Conservation (phyloP, 2,329 filamentous ascomycete species). For the Diaporthe citri region DNA sequence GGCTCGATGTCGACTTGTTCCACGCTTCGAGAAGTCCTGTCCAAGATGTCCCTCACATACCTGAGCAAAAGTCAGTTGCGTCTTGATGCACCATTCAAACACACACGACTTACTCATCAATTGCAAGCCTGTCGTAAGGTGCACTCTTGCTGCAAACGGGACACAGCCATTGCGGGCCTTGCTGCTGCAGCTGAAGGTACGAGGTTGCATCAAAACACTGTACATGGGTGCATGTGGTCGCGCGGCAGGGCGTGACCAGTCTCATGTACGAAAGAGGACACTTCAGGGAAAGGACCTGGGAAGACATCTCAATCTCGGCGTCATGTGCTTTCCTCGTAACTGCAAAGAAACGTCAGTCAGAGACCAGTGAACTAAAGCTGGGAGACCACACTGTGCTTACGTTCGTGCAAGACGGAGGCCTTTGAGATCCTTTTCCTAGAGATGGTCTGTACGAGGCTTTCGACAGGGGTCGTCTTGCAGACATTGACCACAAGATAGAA, state of each 20-base stretch:
- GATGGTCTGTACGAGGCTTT: slow-evolving; percentile 78
- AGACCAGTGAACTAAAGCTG: slow-evolving; percentile 40
- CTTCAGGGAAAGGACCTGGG: slow-evolving; percentile 89
- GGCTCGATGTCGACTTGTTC: slow-evolving; percentile 94
- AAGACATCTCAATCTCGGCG: slow-evolving; percentile 89
- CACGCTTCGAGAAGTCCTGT: slow-evolving; percentile 75
- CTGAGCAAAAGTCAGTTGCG: slow-evolving; percentile 56
- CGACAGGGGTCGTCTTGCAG: slow-evolving; percentile 79
- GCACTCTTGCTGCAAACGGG: slow-evolving; percentile 90
- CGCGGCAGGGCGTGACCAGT: slow-evolving; percentile 83
- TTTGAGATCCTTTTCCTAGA: slow-evolving; percentile 80
- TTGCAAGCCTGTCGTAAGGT: slow-evolving; percentile 83
- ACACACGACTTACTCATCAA: slow-evolving; percentile 80
- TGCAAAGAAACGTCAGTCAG: slow-evolving; percentile 52
- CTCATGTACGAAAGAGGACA: slow-evolving; percentile 91
- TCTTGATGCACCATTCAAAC: not conserved
- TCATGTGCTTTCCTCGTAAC: slow-evolving; percentile 87
- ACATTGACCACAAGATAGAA: slow-evolving; percentile 81
- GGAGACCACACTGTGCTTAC: slow-evolving; percentile 63
- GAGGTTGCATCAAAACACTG: slow-evolving; percentile 96
- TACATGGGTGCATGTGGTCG: slow-evolving; percentile 84
- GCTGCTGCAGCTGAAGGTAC: slow-evolving; percentile 93
- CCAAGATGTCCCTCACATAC: slow-evolving; percentile 89
- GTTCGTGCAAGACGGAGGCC: slow-evolving; percentile 84
- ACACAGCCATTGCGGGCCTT: slow-evolving; percentile 96